Percentiles rank a stretch among this genome's conserved stretches.
These are phyloP conservation scores for Fusarium succisae DNA, from an alignment of 2,329 filamentous ascomycete genomes.

Conservation along the genomic window DNA sequence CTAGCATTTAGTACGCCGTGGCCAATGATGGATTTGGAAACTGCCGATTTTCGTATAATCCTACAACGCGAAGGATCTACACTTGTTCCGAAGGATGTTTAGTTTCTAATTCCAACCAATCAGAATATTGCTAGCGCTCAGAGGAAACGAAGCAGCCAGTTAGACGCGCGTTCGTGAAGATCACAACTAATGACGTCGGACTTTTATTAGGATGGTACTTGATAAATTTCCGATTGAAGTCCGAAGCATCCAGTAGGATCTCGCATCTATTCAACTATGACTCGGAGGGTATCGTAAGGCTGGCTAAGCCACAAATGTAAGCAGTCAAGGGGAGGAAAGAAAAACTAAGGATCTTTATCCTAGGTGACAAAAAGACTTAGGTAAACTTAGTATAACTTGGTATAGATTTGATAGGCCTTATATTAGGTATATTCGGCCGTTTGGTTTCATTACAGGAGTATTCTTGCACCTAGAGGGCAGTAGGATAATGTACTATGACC, in stretches of 20 bases:
- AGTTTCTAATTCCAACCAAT: not conserved
- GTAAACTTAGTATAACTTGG: not conserved
- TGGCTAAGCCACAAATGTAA: not conserved
- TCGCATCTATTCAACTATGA: too few species aligned
- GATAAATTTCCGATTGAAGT: not conserved
- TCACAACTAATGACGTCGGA: not conserved
- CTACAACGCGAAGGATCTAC: not conserved
- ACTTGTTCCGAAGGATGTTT: not conserved
- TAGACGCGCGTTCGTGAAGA: not conserved
- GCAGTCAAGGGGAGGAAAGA: not conserved
- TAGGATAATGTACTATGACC: not conserved
- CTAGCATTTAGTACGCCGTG: not conserved
- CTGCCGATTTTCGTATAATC: not conserved
- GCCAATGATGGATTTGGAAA: not conserved
- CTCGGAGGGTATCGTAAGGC: not conserved
- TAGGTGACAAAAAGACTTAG: not conserved
- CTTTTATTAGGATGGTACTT: not conserved
- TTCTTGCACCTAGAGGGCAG: not conserved
- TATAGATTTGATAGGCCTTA: not conserved
- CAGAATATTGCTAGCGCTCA: not conserved
- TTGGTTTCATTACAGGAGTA: too few species aligned
- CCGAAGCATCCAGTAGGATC: not conserved
- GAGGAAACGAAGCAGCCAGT: not conserved
- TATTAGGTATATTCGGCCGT: not conserved
- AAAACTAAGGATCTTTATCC: not conserved